phyloP scores from a whole-genome alignment of 2,329 filamentous ascomycete genomes.

The Fusarium chaquense region DNA sequence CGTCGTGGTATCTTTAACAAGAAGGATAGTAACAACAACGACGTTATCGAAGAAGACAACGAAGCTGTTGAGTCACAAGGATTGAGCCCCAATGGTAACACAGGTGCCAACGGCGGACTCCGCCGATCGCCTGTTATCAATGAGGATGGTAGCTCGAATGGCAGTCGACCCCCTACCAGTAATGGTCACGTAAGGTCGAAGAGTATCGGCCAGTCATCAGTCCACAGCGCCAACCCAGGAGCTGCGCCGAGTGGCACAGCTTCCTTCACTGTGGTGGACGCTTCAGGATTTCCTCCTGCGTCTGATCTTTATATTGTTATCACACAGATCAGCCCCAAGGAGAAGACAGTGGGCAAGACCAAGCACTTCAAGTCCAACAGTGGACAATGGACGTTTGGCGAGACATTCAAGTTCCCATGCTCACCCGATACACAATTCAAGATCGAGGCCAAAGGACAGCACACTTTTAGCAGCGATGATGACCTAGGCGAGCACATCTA shows the following conservation, averaged over 20 bases:
- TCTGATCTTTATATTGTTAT: conserved; percentile 84
- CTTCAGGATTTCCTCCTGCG: conserved; percentile 79
- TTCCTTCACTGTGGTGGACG: conserved; percentile 82
- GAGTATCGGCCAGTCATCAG: conserved; percentile 74
- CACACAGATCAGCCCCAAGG: conserved; percentile 74
- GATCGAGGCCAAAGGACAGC: conserved; percentile 85
- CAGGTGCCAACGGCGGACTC: conserved; percentile 54
- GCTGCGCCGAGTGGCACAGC: conserved; percentile 78
- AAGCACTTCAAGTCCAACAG: conserved; percentile 83
- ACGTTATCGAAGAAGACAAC: conserved; percentile 61
- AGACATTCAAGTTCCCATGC: conserved; percentile 82
- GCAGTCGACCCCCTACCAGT: conserved; percentile 44
- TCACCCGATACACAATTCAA: conserved; percentile 88
- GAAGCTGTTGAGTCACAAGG: conserved; percentile 58
- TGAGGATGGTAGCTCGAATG: conserved; percentile 48
- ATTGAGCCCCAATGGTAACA: conserved; percentile 50
- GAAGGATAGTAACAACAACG: conserved; percentile 74
- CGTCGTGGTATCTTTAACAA: conserved; percentile 83
- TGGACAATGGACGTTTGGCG: conserved; percentile 77
- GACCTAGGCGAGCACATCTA: conserved; percentile 88
- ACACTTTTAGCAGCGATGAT: conserved; percentile 85
- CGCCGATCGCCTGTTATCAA: conserved; percentile 57
- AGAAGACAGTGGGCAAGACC: conserved; percentile 89
- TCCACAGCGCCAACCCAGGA: conserved; percentile 71
- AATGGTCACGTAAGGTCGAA: conserved; percentile 64